These are phyloP conservation scores for Nitzschia putrida DNA, from an alignment of 108 stramenopile genomes.

Conservation along the genomic window DNA sequence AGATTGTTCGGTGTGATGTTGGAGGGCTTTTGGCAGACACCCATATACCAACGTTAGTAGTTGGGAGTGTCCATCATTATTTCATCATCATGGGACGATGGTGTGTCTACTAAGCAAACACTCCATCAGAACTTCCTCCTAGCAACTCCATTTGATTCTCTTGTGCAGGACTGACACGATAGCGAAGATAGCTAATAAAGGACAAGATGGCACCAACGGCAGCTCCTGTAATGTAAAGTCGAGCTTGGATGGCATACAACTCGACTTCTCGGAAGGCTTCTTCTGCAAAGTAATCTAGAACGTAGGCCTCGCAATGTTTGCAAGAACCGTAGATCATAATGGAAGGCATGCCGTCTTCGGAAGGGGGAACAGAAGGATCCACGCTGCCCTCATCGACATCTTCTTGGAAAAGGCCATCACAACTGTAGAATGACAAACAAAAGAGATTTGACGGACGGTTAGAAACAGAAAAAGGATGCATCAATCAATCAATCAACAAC, in stretches of 20 bases:
- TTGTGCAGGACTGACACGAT: conserved; percentile 34
- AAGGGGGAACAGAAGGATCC: conserved; percentile 26
- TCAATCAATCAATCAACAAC: too few species aligned
- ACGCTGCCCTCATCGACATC: conserved; percentile 17
- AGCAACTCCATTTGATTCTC: conserved; percentile 51
- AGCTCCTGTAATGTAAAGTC: conserved; percentile 27
- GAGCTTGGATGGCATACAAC: conserved; percentile 31
- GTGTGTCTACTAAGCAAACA: too few species aligned
- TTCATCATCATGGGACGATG: too few species aligned
- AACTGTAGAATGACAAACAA: conserved; percentile 6
- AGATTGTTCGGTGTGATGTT: too few species aligned
- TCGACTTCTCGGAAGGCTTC: conserved; percentile 46
- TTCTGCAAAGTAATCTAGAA: conserved; percentile 50
- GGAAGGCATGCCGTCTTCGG: conserved; percentile 48
- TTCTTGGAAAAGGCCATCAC: conserved; percentile 50
- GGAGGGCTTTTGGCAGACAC: too few species aligned
- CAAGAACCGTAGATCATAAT: conserved; percentile 53
- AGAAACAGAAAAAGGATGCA: too few species aligned
- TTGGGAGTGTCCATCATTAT: too few species aligned
- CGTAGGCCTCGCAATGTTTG: conserved; percentile 49
- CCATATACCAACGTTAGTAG: too few species aligned
- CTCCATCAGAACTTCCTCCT: background rate
- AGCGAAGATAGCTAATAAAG: conserved; percentile 24
- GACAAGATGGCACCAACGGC: conserved; percentile 31
- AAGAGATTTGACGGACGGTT: background rate